phyloP scores from a whole-genome alignment of 2,329 filamentous ascomycete species.

The Trichoderma asperellum region DNA sequence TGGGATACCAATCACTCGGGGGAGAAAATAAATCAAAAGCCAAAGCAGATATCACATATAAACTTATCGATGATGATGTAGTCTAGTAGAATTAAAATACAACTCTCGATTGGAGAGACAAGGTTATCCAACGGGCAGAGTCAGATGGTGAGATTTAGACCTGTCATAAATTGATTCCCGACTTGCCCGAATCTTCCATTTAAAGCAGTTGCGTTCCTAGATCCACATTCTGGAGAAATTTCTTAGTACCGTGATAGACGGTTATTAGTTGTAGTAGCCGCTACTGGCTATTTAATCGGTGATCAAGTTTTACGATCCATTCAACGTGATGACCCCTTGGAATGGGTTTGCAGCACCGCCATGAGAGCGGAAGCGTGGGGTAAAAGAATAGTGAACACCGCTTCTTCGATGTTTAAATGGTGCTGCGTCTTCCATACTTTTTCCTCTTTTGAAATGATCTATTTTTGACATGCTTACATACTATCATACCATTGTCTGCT shows the following conservation, averaged over 20 bases:
- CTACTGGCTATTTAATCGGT: background rate
- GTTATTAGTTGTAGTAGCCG: background rate
- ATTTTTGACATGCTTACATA: no score
- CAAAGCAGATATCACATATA: background rate
- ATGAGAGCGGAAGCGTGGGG: conserved; percentile 27
- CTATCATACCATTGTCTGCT: background rate
- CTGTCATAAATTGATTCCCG: no score
- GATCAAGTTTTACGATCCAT: background rate
- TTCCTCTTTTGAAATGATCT: background rate
- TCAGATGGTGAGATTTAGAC: background rate
- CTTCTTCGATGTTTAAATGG: background rate
- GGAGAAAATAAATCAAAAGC: background rate
- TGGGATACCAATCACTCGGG: background rate
- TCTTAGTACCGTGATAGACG: background rate
- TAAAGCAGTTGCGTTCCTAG: no score
- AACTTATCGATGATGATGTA: background rate
- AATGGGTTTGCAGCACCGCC: conserved; percentile 41
- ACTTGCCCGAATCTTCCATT: background rate
- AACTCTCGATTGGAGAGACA: background rate
- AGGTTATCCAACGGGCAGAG: background rate
- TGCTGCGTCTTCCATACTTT: background rate
- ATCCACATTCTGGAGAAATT: no score
- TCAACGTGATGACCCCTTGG: background rate
- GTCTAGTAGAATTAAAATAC: background rate
- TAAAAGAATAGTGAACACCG: background rate